Evolutionary conservation across 1,284 basidiomycete genomes (phyloP).

Genomic region (Ustilago xerochloae): DNA sequence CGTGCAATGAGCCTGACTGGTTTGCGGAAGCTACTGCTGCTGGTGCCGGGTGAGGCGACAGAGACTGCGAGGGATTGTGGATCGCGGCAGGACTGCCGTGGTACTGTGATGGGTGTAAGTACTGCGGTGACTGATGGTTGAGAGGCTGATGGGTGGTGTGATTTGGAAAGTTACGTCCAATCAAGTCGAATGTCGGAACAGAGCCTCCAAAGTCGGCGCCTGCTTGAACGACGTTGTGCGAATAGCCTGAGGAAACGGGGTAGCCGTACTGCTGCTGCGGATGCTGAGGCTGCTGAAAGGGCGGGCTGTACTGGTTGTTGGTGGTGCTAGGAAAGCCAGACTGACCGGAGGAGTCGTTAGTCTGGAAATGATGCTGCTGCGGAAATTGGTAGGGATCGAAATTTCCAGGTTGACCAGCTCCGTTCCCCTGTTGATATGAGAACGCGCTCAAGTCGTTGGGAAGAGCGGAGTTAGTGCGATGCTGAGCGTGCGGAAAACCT

Average conservation of each 20-base stretch:
- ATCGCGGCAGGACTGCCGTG: neutral
- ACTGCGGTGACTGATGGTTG: neutral
- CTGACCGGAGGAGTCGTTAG: neutral
- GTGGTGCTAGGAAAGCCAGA: neutral
- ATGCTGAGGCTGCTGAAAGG: neutral
- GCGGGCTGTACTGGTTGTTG: neutral
- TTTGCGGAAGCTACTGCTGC: neutral
- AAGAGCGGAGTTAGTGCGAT: neutral
- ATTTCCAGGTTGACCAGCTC: neutral
- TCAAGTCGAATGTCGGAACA: conserved; percentile 3
- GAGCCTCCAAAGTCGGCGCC: neutral
- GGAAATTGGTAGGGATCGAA: conserved; percentile 2
- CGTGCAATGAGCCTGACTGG: neutral
- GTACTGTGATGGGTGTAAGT: conserved; percentile 14
- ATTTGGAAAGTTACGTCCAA: neutral
- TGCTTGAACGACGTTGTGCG: neutral
- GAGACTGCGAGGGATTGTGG: conserved; percentile 3
- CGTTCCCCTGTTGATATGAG: conserved; percentile 2
- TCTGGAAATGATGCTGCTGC: neutral
- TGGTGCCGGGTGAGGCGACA: conserved; percentile 13
- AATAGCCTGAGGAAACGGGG: neutral
- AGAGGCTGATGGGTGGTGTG: neutral
- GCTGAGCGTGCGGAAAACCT: too few species aligned
- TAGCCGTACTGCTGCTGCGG: conserved; percentile 10
- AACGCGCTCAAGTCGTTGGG: neutral